Base-by-base conservation (phyloP, 2,329 filamentous ascomycete species). In the Fusarium virguliforme region DNA sequence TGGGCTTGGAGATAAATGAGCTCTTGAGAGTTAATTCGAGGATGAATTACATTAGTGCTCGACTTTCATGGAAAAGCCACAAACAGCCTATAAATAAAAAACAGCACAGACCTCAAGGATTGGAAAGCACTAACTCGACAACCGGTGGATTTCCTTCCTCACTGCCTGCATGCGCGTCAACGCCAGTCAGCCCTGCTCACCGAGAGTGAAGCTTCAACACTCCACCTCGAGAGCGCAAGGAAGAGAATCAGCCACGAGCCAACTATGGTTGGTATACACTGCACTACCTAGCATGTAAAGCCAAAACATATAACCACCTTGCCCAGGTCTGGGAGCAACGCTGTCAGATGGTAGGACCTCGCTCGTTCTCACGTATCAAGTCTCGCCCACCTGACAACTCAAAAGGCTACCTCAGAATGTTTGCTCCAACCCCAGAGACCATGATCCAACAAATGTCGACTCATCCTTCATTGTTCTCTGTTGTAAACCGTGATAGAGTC, bases 391-490 rank as follows among this genome's bases (percentile, higher is more conserved):
- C 6, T 30, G 15, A 15, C 10, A 48, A 48, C 26, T 28, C 10
- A 15, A 30, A 30, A 30, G 26, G 43, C 3, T 28, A 30, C 28
- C 26, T 30, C 15, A 6, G 30, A 6, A 48, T 48, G 26, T 18
- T 30, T 48, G 15, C 43, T 6, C 6, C 8, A 48, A 9, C 15
- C 18, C 41, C 13, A 22, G 3, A 9, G 30, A 48, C 26, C 43
- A 30, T 48, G 43, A 48, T 30, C 43, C 43, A 48, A 48, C 26
- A 30, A 26, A 30, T 30, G 9, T 48, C 43, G 30, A 30, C 15
- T 8, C 43, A 48, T 48, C 30, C 50, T 64, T 67, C 41, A n/a
- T 10, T 48, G 43, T 18, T 48, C 26, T 48, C 10, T 8, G 43
- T 18, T 28, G 2, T 15, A 48, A 18, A 18, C 8, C 10, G 43